Conservation (phyloP, 352 stramenopile genomes). For the Globisporangium recalcitrans region DNA sequence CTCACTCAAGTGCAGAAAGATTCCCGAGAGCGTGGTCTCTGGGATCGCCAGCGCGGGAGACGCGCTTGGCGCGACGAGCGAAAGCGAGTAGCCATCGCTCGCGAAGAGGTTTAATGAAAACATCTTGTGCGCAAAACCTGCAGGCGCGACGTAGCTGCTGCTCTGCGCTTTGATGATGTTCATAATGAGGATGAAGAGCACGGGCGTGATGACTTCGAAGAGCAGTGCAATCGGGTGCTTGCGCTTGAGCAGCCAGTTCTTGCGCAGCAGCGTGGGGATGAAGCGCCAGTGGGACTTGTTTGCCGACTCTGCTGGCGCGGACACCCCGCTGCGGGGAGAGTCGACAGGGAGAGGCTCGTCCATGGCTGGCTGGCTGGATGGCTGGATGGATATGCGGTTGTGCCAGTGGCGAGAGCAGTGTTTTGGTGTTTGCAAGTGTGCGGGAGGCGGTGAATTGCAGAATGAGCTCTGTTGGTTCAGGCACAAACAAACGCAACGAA, state of each 20-base stretch:
- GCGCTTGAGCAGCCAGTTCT: constrained; percentile 79
- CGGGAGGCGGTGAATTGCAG: neutral
- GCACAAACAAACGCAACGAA: neutral
- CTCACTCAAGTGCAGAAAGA: constrained; percentile 45
- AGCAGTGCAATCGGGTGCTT: constrained; percentile 42
- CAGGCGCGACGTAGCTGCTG: constrained; percentile 25
- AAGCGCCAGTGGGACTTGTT: constrained; percentile 33
- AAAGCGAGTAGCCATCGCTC: constrained; percentile 24
- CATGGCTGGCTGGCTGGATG: neutral
- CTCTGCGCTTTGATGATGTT: constrained; percentile 43
- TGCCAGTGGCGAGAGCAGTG: neutral
- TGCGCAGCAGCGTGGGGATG: constrained; percentile 54
- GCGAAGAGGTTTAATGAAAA: constrained; percentile 44
- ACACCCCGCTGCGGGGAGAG: constrained; percentile 6
- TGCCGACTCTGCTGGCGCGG: neutral
- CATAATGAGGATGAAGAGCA: constrained; percentile 57
- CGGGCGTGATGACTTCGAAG: constrained; percentile 56
- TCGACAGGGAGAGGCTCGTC: constrained; percentile 9
- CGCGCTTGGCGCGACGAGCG: constrained; percentile 25
- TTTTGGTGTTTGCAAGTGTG: neutral
- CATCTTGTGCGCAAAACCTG: constrained; percentile 29
- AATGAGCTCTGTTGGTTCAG: neutral
- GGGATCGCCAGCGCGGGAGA: constrained; percentile 37
- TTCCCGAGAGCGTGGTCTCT: constrained; percentile 55
- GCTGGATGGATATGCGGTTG: neutral